Base-by-base conservation (phyloP, 306 rosid species). In the Boehmeria nivea region DNA sequence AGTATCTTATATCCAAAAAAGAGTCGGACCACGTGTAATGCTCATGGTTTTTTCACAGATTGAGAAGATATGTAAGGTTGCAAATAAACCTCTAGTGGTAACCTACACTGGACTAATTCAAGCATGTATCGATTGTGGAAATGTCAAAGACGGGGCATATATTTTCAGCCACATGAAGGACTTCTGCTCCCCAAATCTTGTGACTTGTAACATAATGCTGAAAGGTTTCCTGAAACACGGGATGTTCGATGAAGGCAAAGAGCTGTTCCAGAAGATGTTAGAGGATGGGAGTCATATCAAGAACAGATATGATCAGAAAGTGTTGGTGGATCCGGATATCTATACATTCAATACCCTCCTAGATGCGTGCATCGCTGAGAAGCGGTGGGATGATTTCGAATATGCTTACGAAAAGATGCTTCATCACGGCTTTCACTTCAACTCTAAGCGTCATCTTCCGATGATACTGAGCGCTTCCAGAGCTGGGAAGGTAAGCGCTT, bases 31-130 rank as follows among this genome's bases (percentile, higher is more conserved):
- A 58, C 57, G 10, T 47, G 28, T 38, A 59, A 15, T 56, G 43
- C 53, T 74, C 52, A 43, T 43, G 15, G 15, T 75, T 27, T 46
- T 66, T 60, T 63, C 66, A 53, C 88, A 87, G 98, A 69, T 87
- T 25, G 82, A 87, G 84, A 87, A 87, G 86, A 84, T 90, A 57
- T 87, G 98, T 17, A 84, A 76, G 73, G 98, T 87, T 60, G 94
- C 98, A 54, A 90, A 69, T 70, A 90, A 87, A 68, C 98, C 98
- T 49, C 85, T 90, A 10, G 98, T 90, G 42, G 95, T 90, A 76
- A 90, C 94, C 22, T 90, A 78, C 83, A 90, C 98, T 44, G 95
- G 98, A 69, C 64, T 91, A 77, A 76, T 91, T 76, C 85, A 91
- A 84, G 93, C 93, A 43, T 78, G 98, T 69, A 53, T 91, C 59